Evolutionary conservation across 768 basidiomycete species (phyloP), one percentile per base, ranked within the genome.

Genomic region (Lyophyllum decastes): DNA sequence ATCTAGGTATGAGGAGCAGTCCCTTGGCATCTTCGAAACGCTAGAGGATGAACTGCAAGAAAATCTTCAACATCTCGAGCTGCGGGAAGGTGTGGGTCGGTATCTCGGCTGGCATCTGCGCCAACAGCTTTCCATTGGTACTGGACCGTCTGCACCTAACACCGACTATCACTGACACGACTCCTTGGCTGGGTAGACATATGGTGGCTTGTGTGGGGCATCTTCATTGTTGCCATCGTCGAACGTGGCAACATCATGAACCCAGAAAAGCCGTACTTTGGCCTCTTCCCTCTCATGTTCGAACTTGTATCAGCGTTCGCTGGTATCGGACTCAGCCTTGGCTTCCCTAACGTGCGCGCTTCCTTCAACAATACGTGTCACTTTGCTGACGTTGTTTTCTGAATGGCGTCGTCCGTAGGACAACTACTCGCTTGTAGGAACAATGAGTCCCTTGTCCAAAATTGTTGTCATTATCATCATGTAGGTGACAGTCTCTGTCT

Each of bases 161-260:
- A 10, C 10, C 30, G 26, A 16, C 41, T 6, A 21, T 40, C 5
- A 24, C 12, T 30, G 9, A 26, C 38, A 17, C 19, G 17, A n/a
- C 53, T 25, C 26, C 44, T 10, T 14, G 14, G 14, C 22, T 24
- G 14, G 16, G 38, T 79, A 78, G 89, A 92, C 67, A 86, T 91
- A 50, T 92, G 90, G 90, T 91, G 89, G 89, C 78, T 93, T 8
- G 86, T 84, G 0, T 84, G 85, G 70, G 89, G 81, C 1, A 78
- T 94, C 2, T 89, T 90, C 72, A 64, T 88, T 14, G 76, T 92
- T 43, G 84, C 87, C 46, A 86, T 92, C 54, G 82, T 91, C 38
- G 90, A 92, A 72, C 77, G 82, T 4, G 81, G 76, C 9, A 78
- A 80, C 43, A 69, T 89, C 44, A 75, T 83, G 69, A 77, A 89